phyloP scores from a whole-genome alignment of 768 basidiomycete genomes.

The Amanita rubescens region DNA sequence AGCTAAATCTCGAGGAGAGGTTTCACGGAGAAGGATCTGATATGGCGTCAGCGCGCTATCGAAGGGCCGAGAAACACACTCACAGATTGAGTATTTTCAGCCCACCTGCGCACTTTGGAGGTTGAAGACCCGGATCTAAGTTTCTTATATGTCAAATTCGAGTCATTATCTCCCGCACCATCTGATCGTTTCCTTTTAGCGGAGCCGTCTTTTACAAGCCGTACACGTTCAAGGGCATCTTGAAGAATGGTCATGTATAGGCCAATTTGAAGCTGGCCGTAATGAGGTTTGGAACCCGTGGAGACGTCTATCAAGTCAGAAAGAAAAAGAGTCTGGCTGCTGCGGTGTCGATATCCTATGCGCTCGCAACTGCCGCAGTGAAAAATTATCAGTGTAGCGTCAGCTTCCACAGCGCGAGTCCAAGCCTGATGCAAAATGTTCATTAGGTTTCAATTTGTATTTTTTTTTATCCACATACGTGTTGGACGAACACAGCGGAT shows the following conservation, averaged over 20 bases:
- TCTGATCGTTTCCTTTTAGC: neutral
- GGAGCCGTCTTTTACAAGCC: neutral
- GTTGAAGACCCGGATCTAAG: neutral
- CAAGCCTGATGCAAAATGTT: too few relatives aligned
- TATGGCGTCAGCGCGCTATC: neutral
- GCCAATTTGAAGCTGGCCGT: neutral
- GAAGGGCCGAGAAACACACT: neutral
- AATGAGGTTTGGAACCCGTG: neutral
- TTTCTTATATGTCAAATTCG: too few relatives aligned
- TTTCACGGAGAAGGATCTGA: neutral
- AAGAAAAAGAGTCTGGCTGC: neutral
- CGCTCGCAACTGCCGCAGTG: too few relatives aligned
- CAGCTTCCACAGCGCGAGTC: neutral
- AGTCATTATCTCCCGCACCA: too few relatives aligned
- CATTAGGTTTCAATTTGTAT: too few relatives aligned
- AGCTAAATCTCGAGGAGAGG: neutral
- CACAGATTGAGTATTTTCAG: neutral
- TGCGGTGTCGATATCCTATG: neutral
- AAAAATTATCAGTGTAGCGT: neutral
- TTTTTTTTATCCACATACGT: too few relatives aligned
- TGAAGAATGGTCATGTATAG: neutral
- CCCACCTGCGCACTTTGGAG: neutral
- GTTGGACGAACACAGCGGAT: too few relatives aligned
- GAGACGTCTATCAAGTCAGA: neutral
- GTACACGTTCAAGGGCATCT: neutral